These are phyloP conservation scores for Aspergillus awamori DNA, from an alignment of 2,329 filamentous ascomycete genomes.

Conservation along the genomic window DNA sequence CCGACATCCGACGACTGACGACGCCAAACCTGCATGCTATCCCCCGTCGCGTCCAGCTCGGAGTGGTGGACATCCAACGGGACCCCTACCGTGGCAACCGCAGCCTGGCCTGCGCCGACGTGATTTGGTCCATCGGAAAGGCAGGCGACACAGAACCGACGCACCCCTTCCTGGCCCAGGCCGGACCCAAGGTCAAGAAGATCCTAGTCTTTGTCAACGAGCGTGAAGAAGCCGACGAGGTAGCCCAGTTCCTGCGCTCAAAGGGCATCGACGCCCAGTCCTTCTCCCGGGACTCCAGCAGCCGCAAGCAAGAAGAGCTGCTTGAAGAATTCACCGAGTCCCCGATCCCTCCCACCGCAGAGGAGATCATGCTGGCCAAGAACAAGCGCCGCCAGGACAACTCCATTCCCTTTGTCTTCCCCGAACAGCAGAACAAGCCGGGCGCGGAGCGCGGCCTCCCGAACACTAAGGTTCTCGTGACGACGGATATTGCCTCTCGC, in stretches of 20 bases:
- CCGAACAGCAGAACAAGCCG: constrained; percentile 38
- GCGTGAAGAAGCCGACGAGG: constrained; percentile 80
- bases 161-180: constrained; percentile 37
- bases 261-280: constrained; percentile 90
- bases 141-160: constrained; percentile 57
- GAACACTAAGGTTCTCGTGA: constrained; percentile 89
- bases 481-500: constrained; percentile 87
- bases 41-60: constrained; percentile 88
- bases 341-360: constrained; percentile 38
- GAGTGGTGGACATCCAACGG: constrained; percentile 86
- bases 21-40: constrained; percentile 97
- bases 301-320: constrained; percentile 75
- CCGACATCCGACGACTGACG: constrained; percentile 79
- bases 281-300: constrained; percentile 79
- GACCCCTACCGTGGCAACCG: constrained; percentile 96
- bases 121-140: constrained; percentile 90
- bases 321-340: constrained; percentile 70
- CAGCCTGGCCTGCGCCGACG: constrained; percentile 88
- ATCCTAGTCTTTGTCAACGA: constrained; percentile 97
- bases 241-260: constrained; percentile 74
- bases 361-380: constrained; percentile 37
- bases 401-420: constrained; percentile 45
- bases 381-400: constrained; percentile 37
- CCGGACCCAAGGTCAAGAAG: constrained; percentile 68
- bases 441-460: constrained; percentile 56